Evolutionary conservation across 2,329 filamentous ascomycete species (phyloP).

Genomic region (Diaporthe ampelina): DNA sequence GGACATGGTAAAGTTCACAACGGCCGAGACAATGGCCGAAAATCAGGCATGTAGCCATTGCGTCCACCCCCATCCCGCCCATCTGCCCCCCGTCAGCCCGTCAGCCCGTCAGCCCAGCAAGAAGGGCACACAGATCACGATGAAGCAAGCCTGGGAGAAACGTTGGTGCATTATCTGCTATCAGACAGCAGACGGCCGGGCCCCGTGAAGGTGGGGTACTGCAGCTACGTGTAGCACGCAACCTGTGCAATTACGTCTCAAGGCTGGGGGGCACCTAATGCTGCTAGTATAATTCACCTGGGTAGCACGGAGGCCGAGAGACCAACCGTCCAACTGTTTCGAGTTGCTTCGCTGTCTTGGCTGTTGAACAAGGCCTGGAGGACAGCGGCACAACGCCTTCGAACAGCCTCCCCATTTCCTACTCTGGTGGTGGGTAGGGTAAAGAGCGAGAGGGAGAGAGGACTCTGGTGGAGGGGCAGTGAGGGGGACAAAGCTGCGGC

Average conservation of each 20-base stretch:
- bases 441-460: not conserved
- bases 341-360: conserved; percentile 12
- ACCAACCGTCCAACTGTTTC: conserved; percentile 7
- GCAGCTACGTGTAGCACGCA: conserved; percentile 21
- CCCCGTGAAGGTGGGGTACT: conserved; percentile 9
- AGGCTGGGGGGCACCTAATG: not conserved
- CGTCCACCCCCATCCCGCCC: not conserved
- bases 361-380: not conserved
- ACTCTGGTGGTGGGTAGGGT: too few relatives aligned
- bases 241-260: conserved; percentile 27
- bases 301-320: not conserved
- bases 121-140: conserved; percentile 21
- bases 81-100: not conserved
- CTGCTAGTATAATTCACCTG: not conserved
- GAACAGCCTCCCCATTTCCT: not conserved
- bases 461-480: not conserved
- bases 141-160: not conserved
- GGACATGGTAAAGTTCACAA: conserved; percentile 4
- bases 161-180: conserved; percentile 19
- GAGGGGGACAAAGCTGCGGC: not conserved
- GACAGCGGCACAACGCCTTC: not conserved
- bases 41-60: not conserved
- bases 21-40: conserved; percentile 1
- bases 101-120: not conserved
- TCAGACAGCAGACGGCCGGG: not conserved